Conservation (phyloP, 495 filamentous ascomycete species). For the Bacidia rubella region DNA sequence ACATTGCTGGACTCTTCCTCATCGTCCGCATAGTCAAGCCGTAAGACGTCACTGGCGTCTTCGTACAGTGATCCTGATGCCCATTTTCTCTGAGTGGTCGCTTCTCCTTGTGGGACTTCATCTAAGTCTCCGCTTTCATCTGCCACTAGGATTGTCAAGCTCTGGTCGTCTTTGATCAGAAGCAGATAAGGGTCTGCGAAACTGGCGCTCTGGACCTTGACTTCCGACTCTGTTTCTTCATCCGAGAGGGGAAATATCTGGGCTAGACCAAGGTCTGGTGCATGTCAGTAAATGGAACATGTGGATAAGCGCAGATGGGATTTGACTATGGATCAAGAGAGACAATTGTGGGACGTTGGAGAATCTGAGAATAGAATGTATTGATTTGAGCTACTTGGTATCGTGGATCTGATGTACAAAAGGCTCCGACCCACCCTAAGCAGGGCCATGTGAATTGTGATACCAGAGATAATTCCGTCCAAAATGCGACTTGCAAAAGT, state of each 20-base stretch:
- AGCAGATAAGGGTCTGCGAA: constrained; percentile 82
- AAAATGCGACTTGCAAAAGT: neutral
- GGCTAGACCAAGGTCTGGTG: constrained; percentile 63
- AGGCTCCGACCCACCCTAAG: neutral
- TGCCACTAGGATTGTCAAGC: constrained; percentile 57
- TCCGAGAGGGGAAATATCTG: constrained; percentile 87
- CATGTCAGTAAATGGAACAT: constrained; percentile 11
- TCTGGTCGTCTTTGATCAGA: constrained; percentile 68
- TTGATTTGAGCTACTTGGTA: constrained; percentile 23
- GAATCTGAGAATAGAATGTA: neutral
- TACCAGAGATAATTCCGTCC: neutral
- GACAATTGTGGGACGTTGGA: constrained; percentile 10
- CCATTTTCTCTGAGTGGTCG: constrained; percentile 51
- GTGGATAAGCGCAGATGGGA: constrained; percentile 5
- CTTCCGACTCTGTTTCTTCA: constrained; percentile 64
- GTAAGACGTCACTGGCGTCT: constrained; percentile 47
- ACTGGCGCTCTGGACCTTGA: constrained; percentile 63
- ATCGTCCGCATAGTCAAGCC: constrained; percentile 22
- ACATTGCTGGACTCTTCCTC: constrained; percentile 36
- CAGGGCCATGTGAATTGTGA: neutral
- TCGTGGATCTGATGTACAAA: neutral
- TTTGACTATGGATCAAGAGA: neutral
- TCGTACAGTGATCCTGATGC: constrained; percentile 65
- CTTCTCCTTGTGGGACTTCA: constrained; percentile 51
- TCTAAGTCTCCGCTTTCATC: constrained; percentile 76